These are phyloP conservation scores for Friedmanniomyces endolithicus DNA, from an alignment of 495 filamentous ascomycete genomes.

Conservation along the genomic window DNA sequence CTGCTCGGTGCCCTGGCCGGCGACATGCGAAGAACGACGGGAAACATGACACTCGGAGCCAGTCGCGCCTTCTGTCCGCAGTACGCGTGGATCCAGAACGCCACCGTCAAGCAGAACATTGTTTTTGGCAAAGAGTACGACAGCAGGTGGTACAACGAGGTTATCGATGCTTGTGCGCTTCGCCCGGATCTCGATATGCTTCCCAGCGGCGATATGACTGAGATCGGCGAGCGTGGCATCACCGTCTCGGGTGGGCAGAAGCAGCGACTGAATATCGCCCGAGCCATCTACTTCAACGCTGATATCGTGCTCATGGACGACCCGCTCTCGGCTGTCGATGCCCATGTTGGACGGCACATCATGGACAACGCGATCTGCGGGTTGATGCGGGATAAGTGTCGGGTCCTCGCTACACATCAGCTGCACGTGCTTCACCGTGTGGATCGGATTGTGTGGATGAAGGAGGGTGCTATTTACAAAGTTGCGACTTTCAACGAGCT, in stretches of 20 bases:
- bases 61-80: conserved; percentile 84
- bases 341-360: conserved; percentile 66
- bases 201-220: conserved; percentile 56
- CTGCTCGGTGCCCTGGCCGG: conserved; percentile 81
- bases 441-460: conserved; percentile 84
- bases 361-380: conserved; percentile 93
- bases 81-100: conserved; percentile 95
- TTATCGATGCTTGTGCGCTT: conserved; percentile 55
- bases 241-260: conserved; percentile 77
- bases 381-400: conserved; percentile 73
- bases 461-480: conserved; percentile 67
- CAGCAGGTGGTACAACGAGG: conserved; percentile 47
- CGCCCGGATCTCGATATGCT: conserved; percentile 64
- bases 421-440: conserved; percentile 83
- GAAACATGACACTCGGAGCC: conserved; percentile 61
- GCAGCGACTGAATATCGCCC: conserved; percentile 55
- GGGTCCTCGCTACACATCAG: conserved; percentile 89
- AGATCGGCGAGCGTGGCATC: conserved; percentile 71
- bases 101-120: conserved; percentile 76
- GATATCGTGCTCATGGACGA: conserved; percentile 43
- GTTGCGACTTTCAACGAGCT: conserved; percentile 81
- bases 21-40: conserved; percentile 77
- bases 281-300: conserved; percentile 43
- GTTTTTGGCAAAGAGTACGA: conserved; percentile 74
- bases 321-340: conserved; percentile 41